Evolutionary conservation across 352 stramenopile species (phyloP).

Genomic region (Phytophthora idaei): DNA sequence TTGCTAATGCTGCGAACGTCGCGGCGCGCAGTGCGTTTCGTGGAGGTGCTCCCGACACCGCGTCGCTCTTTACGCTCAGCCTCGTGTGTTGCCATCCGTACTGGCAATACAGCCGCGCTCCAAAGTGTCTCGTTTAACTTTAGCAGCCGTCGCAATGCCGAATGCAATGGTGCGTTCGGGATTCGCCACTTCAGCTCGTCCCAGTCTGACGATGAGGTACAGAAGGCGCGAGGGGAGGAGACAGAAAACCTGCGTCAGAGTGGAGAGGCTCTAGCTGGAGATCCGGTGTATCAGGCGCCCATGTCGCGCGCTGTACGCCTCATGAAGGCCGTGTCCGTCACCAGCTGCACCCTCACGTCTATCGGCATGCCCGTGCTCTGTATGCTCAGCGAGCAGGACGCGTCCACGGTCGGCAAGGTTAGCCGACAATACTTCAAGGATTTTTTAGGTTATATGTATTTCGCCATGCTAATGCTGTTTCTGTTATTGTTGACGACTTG

Average conservation of each 20-base stretch:
- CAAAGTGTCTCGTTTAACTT: conserved; percentile 22
- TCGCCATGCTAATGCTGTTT: conserved; percentile 5
- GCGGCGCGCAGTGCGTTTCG: conserved; percentile 17
- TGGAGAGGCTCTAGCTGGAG: neutral
- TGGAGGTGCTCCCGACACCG: conserved; percentile 7
- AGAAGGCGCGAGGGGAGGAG: conserved; percentile 8
- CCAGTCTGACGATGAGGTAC: conserved; percentile 11
- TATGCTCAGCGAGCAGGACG: conserved; percentile 70
- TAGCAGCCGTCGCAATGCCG: conserved; percentile 6
- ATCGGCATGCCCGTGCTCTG: conserved; percentile 83
- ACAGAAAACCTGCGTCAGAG: conserved; percentile 1
- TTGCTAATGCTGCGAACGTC: conserved; percentile 22
- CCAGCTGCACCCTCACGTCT: conserved; percentile 80
- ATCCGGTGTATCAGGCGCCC: conserved; percentile 68
- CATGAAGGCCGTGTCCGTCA: conserved; percentile 90
- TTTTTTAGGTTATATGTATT: neutral
- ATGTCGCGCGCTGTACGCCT: conserved; percentile 79
- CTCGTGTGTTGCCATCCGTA: neutral
- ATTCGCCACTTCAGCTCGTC: conserved; percentile 28
- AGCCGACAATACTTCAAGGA: neutral
- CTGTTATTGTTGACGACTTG: conserved; percentile 1
- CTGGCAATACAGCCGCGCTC: conserved; percentile 12
- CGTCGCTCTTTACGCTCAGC: conserved; percentile 9
- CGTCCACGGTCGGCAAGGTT: conserved; percentile 78
- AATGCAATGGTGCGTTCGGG: conserved; percentile 1